phyloP scores from a whole-genome alignment of 345 rosid genomes.

The Isatis tinctoria region DNA sequence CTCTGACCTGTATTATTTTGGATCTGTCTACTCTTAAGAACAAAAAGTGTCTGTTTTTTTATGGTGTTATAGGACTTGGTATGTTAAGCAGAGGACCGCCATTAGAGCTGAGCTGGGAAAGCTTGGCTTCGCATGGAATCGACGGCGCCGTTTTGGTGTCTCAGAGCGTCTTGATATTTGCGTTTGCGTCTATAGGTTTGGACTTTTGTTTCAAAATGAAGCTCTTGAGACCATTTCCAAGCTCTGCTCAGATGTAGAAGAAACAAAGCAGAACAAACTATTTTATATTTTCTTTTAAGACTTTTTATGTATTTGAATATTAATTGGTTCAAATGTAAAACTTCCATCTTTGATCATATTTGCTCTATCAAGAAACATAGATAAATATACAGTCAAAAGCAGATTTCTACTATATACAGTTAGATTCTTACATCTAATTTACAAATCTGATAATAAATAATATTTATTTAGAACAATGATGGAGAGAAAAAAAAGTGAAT shows the following conservation, averaged over 20 bases:
- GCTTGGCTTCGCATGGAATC: conserved; percentile 30
- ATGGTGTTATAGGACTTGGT: conserved; percentile 55
- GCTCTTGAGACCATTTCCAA: conserved; percentile 30
- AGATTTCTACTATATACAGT: neutral
- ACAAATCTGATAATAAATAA: neutral
- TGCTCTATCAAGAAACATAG: neutral
- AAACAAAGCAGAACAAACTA: neutral
- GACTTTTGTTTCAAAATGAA: conserved; percentile 30
- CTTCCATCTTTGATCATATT: neutral
- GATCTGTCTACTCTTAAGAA: neutral
- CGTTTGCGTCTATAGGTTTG: conserved; percentile 31
- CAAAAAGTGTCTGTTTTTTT: neutral
- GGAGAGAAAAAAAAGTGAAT: neutral
- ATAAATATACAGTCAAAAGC: neutral
- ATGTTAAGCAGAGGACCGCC: conserved; percentile 58
- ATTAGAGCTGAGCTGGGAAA: conserved; percentile 46
- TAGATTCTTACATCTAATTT: neutral
- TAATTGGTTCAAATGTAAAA: neutral
- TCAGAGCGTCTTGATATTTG: conserved; percentile 33
- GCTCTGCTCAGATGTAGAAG: conserved; percentile 16
- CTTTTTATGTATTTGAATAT: neutral
- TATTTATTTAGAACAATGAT: neutral
- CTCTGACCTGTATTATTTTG: conserved; percentile 26
- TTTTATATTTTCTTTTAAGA: neutral
- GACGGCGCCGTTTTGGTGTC: conserved; percentile 34